Evolutionary conservation across 495 filamentous ascomycete species (phyloP).

Genomic region (Penicillium paxilli): DNA sequence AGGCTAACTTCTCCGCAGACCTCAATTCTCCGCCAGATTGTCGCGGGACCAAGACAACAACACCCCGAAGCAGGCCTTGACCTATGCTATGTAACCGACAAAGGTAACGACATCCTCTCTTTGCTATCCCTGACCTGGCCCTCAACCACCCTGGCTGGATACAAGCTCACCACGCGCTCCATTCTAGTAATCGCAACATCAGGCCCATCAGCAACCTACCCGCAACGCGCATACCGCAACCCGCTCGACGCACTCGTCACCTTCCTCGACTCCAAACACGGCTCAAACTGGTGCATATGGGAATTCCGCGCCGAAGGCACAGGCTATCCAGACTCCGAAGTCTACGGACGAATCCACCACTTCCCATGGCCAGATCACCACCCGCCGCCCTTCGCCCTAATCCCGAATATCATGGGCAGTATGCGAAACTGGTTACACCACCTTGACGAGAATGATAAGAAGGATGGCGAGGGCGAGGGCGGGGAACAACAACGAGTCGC

Average conservation of each 20-base stretch:
- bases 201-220: slow-evolving; percentile 83
- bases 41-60: slow-evolving; percentile 75
- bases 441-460: slow-evolving; percentile 35
- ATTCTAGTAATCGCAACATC: slow-evolving; percentile 70
- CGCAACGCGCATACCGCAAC: slow-evolving; percentile 87
- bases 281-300: slow-evolving; percentile 86
- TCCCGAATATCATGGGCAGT: slow-evolving; percentile 83
- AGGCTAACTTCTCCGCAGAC: slow-evolving; percentile 39
- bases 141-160: no score
- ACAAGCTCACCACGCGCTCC: background rate
- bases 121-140: background rate
- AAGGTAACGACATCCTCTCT: slow-evolving; percentile 44
- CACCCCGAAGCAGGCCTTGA: slow-evolving; percentile 88
- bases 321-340: slow-evolving; percentile 87
- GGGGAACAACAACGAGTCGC: slow-evolving; percentile 57
- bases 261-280: slow-evolving; percentile 85
- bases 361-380: slow-evolving; percentile 98
- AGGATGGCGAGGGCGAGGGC: slow-evolving; percentile 29
- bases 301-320: slow-evolving; percentile 97
- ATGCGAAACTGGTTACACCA: slow-evolving; percentile 84
- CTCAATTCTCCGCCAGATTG: slow-evolving; percentile 69
- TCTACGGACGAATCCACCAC: slow-evolving; percentile 79
- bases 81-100: slow-evolving; percentile 91
- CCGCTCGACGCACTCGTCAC: slow-evolving; percentile 80
- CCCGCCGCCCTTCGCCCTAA: slow-evolving; percentile 86